These are phyloP conservation scores for Anthracocystis panici-leucophaei DNA, from an alignment of 1,284 basidiomycete species.

Conservation along the genomic window DNA sequence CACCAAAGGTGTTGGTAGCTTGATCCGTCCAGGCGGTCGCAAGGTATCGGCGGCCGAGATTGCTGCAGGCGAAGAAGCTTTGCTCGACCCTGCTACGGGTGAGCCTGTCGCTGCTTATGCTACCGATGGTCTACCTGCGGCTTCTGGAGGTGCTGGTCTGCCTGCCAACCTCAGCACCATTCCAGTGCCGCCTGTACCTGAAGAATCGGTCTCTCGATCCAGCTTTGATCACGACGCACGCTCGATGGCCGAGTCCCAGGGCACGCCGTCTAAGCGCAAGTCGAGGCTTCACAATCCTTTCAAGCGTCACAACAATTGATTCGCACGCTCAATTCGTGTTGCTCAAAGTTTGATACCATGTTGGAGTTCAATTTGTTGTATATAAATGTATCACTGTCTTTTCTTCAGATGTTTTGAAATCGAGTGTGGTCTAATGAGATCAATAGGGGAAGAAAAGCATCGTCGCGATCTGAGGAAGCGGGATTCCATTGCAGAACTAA, in stretches of 20 bases:
- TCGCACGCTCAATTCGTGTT: too few relatives aligned
- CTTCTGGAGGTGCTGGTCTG: slow-evolving; percentile 16
- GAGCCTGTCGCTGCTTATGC: slow-evolving; percentile 26
- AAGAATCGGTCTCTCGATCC: slow-evolving; percentile 13
- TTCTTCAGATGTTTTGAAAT: too few relatives aligned
- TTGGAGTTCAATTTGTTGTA: too few relatives aligned
- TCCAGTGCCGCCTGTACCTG: slow-evolving; percentile 39
- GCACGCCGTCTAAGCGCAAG: slow-evolving; percentile 45
- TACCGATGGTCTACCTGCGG: slow-evolving; percentile 26
- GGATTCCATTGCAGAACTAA: background rate
- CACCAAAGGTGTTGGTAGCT: slow-evolving; percentile 68
- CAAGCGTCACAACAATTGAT: slow-evolving; percentile 49
- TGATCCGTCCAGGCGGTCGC: slow-evolving; percentile 30
- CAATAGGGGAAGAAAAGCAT: background rate
- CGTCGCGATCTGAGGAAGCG: background rate
- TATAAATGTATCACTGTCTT: too few relatives aligned
- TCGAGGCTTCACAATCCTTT: slow-evolving; percentile 59
- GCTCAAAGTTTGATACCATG: background rate
- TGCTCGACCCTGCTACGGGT: slow-evolving; percentile 33
- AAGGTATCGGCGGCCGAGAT: slow-evolving; percentile 22
- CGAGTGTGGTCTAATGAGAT: background rate
- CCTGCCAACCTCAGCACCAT: slow-evolving; percentile 15
- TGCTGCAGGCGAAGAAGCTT: slow-evolving; percentile 20
- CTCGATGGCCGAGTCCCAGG: slow-evolving; percentile 47
- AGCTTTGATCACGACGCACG: slow-evolving; percentile 35